Base-by-base conservation (phyloP, 2,329 filamentous ascomycete species). In the Aspergillus sp. region DNA sequence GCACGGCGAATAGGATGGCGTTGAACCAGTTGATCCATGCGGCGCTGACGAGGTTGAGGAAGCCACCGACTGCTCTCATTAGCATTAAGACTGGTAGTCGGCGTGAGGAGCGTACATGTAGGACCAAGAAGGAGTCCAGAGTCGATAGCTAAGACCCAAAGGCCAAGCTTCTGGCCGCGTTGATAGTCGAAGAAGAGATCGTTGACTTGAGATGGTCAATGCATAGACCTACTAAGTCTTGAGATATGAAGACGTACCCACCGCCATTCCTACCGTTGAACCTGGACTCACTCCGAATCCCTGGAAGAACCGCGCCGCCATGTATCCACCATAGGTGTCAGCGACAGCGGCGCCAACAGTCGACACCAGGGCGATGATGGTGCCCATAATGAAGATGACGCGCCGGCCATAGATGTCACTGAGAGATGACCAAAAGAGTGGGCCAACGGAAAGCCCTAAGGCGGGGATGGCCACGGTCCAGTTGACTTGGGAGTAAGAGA, bases 271-370 rank as follows among this genome's bases (percentile, higher is more conserved):
- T 11, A 83, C 77, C 2, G 78, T 82, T 4, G 78, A 73, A 1
- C 76, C 79, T 4, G 81, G 81, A 40, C 76, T 75, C 13, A 80
- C 79, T 0, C 81, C 81, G 9, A 83, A 70, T 0, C 81, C 81
- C 60, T 84, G 80, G 60, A 83, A 81, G 60, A 83, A 82, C 2
- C 82, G 69, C 2, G 78, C 79, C n/a, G 77, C 76, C 79, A 84
- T 81, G 63, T 83, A 83, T 0, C 75, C 75, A 1, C 64, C 58
- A 60, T 80, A 80, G 4, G 51, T 66, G 24, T 65, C 63, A 60
- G 69, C 76, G 54, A 67, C 62, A 3, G 73, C 75, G 10, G 72
- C 72, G 3, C 74, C 73, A 20, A 76, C 65, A 0, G 74, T 78
- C 1, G 76, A 67, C 4, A 67, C 63, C 16, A 78, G 61, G 2